Percentiles rank a stretch among this genome's conserved stretches.
Conservation (phyloP, 169 alveolate species). For the Eimeria praecox region DNA sequence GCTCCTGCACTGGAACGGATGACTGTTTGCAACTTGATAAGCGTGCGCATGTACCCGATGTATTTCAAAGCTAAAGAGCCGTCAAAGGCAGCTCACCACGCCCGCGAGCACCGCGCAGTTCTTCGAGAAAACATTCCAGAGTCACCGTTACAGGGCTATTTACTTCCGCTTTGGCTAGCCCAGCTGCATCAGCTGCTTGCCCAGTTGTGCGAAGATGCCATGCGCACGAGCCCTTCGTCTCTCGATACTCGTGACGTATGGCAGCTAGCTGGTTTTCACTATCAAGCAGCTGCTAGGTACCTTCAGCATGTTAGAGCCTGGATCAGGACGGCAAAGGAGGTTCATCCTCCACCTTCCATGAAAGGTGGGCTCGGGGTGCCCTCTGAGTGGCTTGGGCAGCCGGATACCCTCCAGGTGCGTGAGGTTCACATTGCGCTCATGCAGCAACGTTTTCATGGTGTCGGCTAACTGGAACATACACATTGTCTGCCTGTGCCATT, state of each 20-base stretch:
- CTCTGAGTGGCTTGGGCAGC: slow-evolving; percentile 80
- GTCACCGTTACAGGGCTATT: slow-evolving; percentile 60
- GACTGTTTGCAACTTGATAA: slow-evolving; percentile 77
- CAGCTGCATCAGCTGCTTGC: slow-evolving; percentile 81
- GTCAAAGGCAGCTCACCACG: slow-evolving; percentile 82
- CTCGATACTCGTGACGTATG: slow-evolving; percentile 73
- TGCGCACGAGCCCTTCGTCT: slow-evolving; percentile 47
- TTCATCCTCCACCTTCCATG: slow-evolving; percentile 81
- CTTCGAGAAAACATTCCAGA: slow-evolving; percentile 79
- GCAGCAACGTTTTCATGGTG: neutral
- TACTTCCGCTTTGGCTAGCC: slow-evolving; percentile 82
- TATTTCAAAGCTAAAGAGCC: slow-evolving; percentile 81
- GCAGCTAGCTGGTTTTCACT: slow-evolving; percentile 80
- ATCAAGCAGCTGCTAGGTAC: slow-evolving; percentile 81
- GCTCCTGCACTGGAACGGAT: slow-evolving; percentile 80
- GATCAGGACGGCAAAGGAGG: slow-evolving; percentile 74
- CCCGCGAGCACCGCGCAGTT: slow-evolving; percentile 83
- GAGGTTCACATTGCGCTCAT: neutral
- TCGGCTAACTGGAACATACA: neutral
- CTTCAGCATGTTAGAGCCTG: slow-evolving; percentile 77
- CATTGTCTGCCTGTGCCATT: neutral
- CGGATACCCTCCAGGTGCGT: slow-evolving; percentile 80
- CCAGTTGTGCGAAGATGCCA: slow-evolving; percentile 72
- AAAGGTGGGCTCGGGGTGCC: slow-evolving; percentile 79
- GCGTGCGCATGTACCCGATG: slow-evolving; percentile 83